A percentile compares a stretch with the other conserved stretches of the same genome.
phyloP scores from a whole-genome alignment of 2,329 filamentous ascomycete genomes.

The Ciborinia camelliae region DNA sequence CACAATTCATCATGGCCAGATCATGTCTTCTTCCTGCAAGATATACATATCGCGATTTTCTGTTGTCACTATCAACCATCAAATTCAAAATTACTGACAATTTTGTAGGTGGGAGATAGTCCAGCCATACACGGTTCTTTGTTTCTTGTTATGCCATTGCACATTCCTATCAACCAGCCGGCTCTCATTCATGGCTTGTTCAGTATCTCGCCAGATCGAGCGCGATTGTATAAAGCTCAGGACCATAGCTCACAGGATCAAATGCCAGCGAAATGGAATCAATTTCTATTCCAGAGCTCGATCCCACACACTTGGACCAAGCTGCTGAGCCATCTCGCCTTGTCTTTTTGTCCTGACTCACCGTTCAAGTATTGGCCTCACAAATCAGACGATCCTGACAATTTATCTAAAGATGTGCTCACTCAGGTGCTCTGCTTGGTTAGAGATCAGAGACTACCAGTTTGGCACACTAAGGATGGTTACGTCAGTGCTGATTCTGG shows the following conservation, averaged over 20 bases:
- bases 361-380: slow-evolving; percentile 28
- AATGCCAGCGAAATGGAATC: slow-evolving; percentile 35
- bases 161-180: slow-evolving; percentile 36
- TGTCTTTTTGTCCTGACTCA: slow-evolving; percentile 15
- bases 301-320: slow-evolving; percentile 34
- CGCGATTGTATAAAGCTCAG: slow-evolving; percentile 31
- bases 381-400: slow-evolving; percentile 11
- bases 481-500: slow-evolving; percentile 22
- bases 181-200: slow-evolving; percentile 39
- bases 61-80: background rate
- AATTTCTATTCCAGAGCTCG: slow-evolving; percentile 31
- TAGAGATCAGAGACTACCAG: slow-evolving; percentile 19
- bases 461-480: slow-evolving; percentile 29
- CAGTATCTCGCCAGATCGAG: slow-evolving; percentile 37
- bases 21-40: background rate
- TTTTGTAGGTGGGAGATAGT: background rate
- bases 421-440: slow-evolving; percentile 25
- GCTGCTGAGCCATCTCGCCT: slow-evolving; percentile 23
- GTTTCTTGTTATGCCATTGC: slow-evolving; percentile 38
- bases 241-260: slow-evolving; percentile 30
- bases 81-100: background rate
- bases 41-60: background rate
- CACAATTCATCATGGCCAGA: background rate
- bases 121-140: slow-evolving; percentile 29
- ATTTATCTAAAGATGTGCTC: slow-evolving; percentile 22